phyloP scores from a whole-genome alignment of 805 yeast genomes.

The Yamadazyma tumulicola region DNA sequence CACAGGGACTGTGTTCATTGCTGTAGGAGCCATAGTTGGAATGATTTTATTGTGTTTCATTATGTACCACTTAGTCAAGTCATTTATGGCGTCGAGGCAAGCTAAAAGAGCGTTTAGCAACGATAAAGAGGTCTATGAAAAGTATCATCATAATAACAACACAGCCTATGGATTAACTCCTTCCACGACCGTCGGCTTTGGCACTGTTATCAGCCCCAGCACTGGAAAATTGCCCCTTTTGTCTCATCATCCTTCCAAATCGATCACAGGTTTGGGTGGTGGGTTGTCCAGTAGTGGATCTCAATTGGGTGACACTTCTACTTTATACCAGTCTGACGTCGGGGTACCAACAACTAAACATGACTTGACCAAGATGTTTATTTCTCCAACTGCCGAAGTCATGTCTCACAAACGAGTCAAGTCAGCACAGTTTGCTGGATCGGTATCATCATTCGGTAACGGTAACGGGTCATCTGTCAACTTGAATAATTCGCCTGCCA shows the following conservation, averaged over 20 bases:
- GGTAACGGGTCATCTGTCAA: slow-evolving; percentile 12
- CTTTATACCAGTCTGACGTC: slow-evolving; percentile 29
- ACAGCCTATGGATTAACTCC: slow-evolving; percentile 21
- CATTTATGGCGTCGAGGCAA: slow-evolving; percentile 46
- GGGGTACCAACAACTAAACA: slow-evolving; percentile 31
- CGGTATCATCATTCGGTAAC: slow-evolving; percentile 16
- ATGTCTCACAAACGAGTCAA: slow-evolving; percentile 44
- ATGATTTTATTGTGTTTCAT: slow-evolving; percentile 51
- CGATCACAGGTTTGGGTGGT: slow-evolving; percentile 15
- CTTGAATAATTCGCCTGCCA: slow-evolving; percentile 20
- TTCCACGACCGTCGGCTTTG: slow-evolving; percentile 12
- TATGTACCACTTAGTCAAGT: slow-evolving; percentile 49
- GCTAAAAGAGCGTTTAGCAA: slow-evolving; percentile 44
- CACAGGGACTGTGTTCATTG: slow-evolving; percentile 79
- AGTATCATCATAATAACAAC: slow-evolving; percentile 12
- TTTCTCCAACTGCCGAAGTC: slow-evolving; percentile 79
- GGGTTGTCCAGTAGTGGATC: slow-evolving; percentile 13
- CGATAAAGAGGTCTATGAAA: slow-evolving; percentile 30
- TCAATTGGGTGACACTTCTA: slow-evolving; percentile 30
- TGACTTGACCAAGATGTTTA: slow-evolving; percentile 53
- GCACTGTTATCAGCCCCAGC: slow-evolving; percentile 13
- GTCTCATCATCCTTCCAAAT: slow-evolving; percentile 19
- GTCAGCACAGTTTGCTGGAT: slow-evolving; percentile 21
- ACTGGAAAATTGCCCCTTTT: slow-evolving; percentile 36
- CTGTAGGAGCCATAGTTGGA: slow-evolving; percentile 69